Base-by-base conservation (phyloP, 768 basidiomycete genomes). In the Imleria badia region DNA sequence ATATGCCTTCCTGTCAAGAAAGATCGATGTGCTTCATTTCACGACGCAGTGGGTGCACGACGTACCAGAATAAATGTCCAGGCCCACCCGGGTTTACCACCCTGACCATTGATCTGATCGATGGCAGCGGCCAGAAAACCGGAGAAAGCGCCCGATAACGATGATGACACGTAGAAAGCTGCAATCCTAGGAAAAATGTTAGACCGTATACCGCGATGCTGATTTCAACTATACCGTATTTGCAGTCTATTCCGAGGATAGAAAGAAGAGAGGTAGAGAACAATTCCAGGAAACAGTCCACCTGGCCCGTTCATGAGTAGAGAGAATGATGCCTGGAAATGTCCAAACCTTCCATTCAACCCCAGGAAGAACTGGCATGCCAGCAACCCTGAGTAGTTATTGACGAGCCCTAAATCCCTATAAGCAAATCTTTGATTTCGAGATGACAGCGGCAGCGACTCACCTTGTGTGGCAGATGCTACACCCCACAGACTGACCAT, bases 101-200 rank as follows among this genome's bases (percentile, higher is more conserved):
- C 72, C 6, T 75, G 67, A 13, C 82, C 82, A 41, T 85, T 66
- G 75, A 89, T 80, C 14, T 80, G 69, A 14, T 74, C 60, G 48
- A 89, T 85, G 0, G 75, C 84, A 43, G 81, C 73, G 0, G 86
- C 85, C 5, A 89, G 74, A 5, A 87, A 70, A 35, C 87, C 86
- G 5, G 83, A 85, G 60, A 86, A 84, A 1, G 81, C 78, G 1
- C 81, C 80, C 0, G 84, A 76, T 3, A 83, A 69, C 19, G 82
- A 81, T 4, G 82, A 76, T 3, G 75, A 62, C 0, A 71, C 67
- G 45, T 70, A 73, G 59, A 78, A 75, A 3, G 64, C 42, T 0
- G 76, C 71, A 39, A 75, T 62, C 12, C 76, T 78, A 19, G 14
- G 14, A 15, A 20, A 54, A 15, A n/a, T 5, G 9, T 59, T 22